These are phyloP conservation scores for Syncephalastrum monosporum DNA, from an alignment of 371 early-diverging fungal species.

Conservation along the genomic window DNA sequence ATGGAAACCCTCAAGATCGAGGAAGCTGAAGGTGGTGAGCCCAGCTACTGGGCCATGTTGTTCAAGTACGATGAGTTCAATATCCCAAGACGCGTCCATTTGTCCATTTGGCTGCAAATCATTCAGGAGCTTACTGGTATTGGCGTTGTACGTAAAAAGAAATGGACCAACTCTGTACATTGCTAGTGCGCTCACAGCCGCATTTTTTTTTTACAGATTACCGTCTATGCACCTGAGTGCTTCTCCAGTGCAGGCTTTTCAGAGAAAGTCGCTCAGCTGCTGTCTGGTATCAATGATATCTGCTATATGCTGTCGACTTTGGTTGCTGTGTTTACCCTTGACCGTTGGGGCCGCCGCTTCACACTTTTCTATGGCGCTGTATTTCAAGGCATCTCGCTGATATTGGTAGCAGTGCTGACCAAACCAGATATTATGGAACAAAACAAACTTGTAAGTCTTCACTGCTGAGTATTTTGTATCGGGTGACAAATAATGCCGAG, in stretches of 20 bases:
- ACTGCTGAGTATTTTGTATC: neutral
- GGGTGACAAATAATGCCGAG: neutral
- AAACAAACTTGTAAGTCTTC: slow-evolving; percentile 12
- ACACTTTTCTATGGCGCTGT: slow-evolving; percentile 41
- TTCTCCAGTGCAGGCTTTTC: slow-evolving; percentile 35
- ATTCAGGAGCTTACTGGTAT: slow-evolving; percentile 45
- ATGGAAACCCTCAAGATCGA: slow-evolving; percentile 22
- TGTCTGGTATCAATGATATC: slow-evolving; percentile 39
- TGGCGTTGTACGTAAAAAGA: slow-evolving; percentile 19
- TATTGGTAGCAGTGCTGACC: slow-evolving; percentile 35
- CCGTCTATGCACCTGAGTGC: slow-evolving; percentile 40
- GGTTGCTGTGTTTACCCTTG: slow-evolving; percentile 39
- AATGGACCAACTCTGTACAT: neutral
- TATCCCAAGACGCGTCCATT: slow-evolving; percentile 41
- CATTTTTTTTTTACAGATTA: slow-evolving; percentile 19
- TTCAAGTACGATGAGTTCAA: slow-evolving; percentile 34
- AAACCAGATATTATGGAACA: slow-evolving; percentile 33
- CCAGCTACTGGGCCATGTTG: slow-evolving; percentile 36
- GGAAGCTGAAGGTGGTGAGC: slow-evolving; percentile 33
- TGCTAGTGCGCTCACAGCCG: neutral
- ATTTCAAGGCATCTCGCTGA: slow-evolving; percentile 33
- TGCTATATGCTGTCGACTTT: slow-evolving; percentile 38
- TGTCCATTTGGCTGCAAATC: slow-evolving; percentile 43
- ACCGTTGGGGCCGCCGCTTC: slow-evolving; percentile 38
- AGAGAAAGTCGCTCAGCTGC: slow-evolving; percentile 27